Percentiles rank a stretch among this genome's conserved stretches.
These are phyloP conservation scores for Fusarium annulatum DNA, from an alignment of 2,329 filamentous ascomycete species.

Conservation along the genomic window DNA sequence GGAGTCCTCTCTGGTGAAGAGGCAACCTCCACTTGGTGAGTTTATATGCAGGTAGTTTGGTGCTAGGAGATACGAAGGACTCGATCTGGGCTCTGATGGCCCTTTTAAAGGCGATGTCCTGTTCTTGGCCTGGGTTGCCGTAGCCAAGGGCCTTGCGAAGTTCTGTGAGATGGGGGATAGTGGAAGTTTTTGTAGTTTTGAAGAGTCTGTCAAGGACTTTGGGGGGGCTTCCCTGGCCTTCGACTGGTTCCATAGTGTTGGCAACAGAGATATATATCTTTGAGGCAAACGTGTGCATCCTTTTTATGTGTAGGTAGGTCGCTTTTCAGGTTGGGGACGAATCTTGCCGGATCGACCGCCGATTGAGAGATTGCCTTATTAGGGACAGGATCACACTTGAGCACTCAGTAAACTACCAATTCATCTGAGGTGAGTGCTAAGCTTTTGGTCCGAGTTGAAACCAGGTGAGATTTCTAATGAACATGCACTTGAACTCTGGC, in stretches of 20 bases:
- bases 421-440: not conserved
- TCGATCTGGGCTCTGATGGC: slow-evolving; percentile 1
- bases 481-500: not conserved
- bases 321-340: not conserved
- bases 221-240: not conserved
- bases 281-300: not conserved
- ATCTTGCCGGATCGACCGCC: not conserved
- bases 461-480: not conserved
- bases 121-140: not conserved
- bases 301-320: not conserved
- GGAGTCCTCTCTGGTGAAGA: slow-evolving; percentile 28
- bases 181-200: slow-evolving; percentile 5
- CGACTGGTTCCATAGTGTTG: slow-evolving; percentile 3
- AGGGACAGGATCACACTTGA: not conserved
- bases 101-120: slow-evolving; percentile 36
- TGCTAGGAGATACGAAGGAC: slow-evolving; percentile 11
- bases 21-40: slow-evolving; percentile 24
- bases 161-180: slow-evolving; percentile 24
- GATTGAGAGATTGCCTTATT: not conserved
- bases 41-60: not conserved
- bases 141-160: slow-evolving; percentile 37
- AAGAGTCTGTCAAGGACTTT: slow-evolving; percentile 1
- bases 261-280: not conserved
- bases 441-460: not conserved
- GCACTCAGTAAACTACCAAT: not conserved